Evolutionary conservation across 2,329 filamentous ascomycete genomes (phyloP).

Genomic region (Phoma sp.): DNA sequence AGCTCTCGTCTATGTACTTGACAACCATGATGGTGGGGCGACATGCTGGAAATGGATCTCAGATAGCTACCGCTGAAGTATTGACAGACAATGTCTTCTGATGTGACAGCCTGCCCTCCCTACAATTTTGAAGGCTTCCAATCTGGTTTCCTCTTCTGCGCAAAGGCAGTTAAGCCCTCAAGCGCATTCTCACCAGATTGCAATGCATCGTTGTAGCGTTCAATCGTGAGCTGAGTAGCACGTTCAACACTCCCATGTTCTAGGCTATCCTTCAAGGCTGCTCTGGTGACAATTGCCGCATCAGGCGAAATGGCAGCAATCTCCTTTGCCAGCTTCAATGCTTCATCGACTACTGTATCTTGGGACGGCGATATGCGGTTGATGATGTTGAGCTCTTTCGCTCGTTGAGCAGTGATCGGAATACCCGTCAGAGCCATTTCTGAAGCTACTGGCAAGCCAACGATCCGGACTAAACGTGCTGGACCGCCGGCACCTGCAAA

Average conservation of each 20-base stretch:
- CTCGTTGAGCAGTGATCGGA: constrained; percentile 54
- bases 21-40: constrained; percentile 6
- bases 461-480: constrained; percentile 57
- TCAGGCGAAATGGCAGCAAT: constrained; percentile 48
- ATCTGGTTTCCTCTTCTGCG: constrained; percentile 56
- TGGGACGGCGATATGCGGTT: constrained; percentile 48
- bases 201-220: constrained; percentile 51
- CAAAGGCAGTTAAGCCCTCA: constrained; percentile 60
- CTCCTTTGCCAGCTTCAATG: constrained; percentile 44
- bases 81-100: background rate
- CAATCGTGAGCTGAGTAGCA: constrained; percentile 50
- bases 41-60: background rate
- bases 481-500: constrained; percentile 61
- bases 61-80: too few species aligned
- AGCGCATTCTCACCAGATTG: constrained; percentile 56
- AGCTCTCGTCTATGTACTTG: background rate
- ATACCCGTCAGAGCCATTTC: constrained; percentile 59
- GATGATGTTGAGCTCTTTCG: constrained; percentile 50
- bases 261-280: constrained; percentile 43
- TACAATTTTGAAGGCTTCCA: constrained; percentile 59
- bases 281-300: constrained; percentile 46
- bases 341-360: constrained; percentile 44
- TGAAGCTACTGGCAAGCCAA: constrained; percentile 56
- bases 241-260: constrained; percentile 46
- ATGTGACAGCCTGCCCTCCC: background rate